Evolutionary conservation across 805 yeast species (phyloP), one percentile per base, ranked within the genome.

Genomic region (Candida multigemmis): DNA sequence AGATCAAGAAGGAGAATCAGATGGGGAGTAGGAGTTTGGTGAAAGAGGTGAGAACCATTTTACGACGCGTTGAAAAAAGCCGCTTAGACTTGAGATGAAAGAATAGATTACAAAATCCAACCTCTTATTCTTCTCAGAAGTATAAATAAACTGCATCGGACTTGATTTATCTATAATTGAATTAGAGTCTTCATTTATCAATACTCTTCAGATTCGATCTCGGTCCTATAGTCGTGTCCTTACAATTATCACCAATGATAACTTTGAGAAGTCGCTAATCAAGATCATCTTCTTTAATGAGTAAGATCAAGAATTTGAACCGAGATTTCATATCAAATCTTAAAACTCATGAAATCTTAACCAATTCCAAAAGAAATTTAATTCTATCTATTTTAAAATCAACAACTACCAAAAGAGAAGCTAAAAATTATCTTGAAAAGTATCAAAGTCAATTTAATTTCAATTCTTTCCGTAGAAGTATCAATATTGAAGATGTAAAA

Each of bases 371-470:
- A 37, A 65, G 74, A 37, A 83, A 82, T 29, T 57, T 89, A 26
- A 77, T 89, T n/a, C 57, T 85, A 11, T 77, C 96, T 2, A 86
- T 89, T 14, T 61, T 89, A 32, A 78, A 78, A 42, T 77, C 95
- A 2, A 83, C 96, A 4, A 93, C 96, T 5, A 89, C 97, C 1
- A 87, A 85, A 48, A 64, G 98, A 34, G 97, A 89, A 46, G 94
- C 95, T 4, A 68, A 73, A 36, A 80, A 78, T 37, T 89, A 87
- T 46, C 55, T 89, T 24, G 60, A 71, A 19, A 82, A 78, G 44
- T 89, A 87, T 46, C 68, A 73, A 24, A 51, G 65, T 32, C 65
- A 56, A 34, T 60, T 59, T 34, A 53, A 51, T 31, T 42, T 50
- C 28, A 37, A 40, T 16, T 41, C 42, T 12, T 28, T 37, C 10